Percentiles rank a stretch among this genome's conserved stretches.
Evolutionary conservation across 2,329 filamentous ascomycete genomes (phyloP).

Genomic region (Harringtonia lauricola): DNA sequence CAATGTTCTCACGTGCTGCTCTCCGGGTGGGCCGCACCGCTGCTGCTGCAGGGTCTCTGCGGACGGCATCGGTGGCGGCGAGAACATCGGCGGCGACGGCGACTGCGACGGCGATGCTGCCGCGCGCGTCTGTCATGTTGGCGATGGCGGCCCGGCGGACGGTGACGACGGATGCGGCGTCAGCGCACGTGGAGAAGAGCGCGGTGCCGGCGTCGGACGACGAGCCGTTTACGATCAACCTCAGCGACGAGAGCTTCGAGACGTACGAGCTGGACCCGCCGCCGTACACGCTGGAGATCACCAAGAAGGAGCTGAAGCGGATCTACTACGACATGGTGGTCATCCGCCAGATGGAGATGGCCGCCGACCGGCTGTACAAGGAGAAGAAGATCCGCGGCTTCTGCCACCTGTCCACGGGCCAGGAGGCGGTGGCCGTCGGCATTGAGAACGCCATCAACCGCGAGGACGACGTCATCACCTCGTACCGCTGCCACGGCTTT

Average conservation of each 20-base stretch:
- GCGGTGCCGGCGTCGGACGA: conserved; percentile 73
- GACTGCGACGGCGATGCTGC: background rate
- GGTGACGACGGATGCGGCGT: conserved; percentile 93
- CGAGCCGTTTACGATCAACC: conserved; percentile 79
- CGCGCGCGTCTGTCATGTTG: conserved; percentile 1
- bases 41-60: conserved; percentile 2
- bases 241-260: conserved; percentile 98
- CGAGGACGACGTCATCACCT: conserved; percentile 89
- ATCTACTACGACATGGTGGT: conserved; percentile 99
- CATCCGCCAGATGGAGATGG: conserved; percentile 98
- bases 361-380: conserved; percentile 97
- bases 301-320: conserved; percentile 96
- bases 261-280: conserved; percentile 98
- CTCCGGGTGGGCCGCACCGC: conserved; percentile 49
- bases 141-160: conserved; percentile 45
- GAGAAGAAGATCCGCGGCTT: conserved; percentile 99
- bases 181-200: conserved; percentile 74
- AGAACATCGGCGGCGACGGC: conserved; percentile 22
- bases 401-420: conserved; percentile 95
- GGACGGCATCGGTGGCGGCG: background rate
- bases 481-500: conserved; percentile 98
- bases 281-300: conserved; percentile 81
- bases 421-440: conserved; percentile 93
- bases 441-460: conserved; percentile 94
- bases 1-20: conserved; percentile 64